Percentiles rank a stretch among this genome's conserved stretches.
These are phyloP conservation scores for Backusella luteola DNA, from an alignment of 192 early-diverging fungal species.

Conservation along the genomic window DNA sequence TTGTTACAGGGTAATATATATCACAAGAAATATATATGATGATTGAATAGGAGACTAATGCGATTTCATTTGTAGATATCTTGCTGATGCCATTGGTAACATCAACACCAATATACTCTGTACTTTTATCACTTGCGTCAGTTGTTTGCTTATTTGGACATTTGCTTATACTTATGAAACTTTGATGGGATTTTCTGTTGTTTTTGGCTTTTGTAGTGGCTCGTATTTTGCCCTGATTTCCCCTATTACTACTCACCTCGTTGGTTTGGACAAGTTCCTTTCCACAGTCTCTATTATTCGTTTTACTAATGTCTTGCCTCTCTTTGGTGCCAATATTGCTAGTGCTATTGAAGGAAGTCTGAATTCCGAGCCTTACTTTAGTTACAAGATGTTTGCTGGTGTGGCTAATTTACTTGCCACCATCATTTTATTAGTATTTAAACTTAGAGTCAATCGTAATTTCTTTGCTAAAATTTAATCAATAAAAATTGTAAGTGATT, in stretches of 20 bases:
- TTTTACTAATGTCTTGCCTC: conserved; percentile 19
- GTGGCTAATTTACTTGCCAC: conserved; percentile 7
- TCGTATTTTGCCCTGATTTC: conserved; percentile 32
- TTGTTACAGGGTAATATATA: conserved; percentile 7
- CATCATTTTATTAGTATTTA: conserved; percentile 5
- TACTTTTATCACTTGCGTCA: conserved; percentile 16
- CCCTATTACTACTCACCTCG: conserved; percentile 19
- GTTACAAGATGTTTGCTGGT: conserved; percentile 43
- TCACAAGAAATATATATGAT: not conserved
- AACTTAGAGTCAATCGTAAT: conserved; percentile 15
- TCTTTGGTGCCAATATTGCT: conserved; percentile 34
- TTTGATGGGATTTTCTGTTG: conserved; percentile 29
- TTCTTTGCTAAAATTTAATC: conserved; percentile 18
- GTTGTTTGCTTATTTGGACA: conserved; percentile 27
- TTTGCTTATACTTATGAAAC: conserved; percentile 28
- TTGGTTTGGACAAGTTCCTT: conserved; percentile 23
- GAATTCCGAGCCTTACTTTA: conserved; percentile 25
- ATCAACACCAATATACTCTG: conserved; percentile 29
- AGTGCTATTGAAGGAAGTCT: conserved; percentile 31
- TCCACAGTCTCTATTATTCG: conserved; percentile 19
- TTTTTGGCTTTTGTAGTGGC: conserved; percentile 35
- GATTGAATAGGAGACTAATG: not conserved
- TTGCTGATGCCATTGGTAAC: conserved; percentile 28
- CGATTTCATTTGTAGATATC: not conserved
- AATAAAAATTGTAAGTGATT: not conserved